Evolutionary conservation across 768 basidiomycete genomes (phyloP), one percentile per base, ranked within the genome.

Genomic region (Naganishia randhawae): DNA sequence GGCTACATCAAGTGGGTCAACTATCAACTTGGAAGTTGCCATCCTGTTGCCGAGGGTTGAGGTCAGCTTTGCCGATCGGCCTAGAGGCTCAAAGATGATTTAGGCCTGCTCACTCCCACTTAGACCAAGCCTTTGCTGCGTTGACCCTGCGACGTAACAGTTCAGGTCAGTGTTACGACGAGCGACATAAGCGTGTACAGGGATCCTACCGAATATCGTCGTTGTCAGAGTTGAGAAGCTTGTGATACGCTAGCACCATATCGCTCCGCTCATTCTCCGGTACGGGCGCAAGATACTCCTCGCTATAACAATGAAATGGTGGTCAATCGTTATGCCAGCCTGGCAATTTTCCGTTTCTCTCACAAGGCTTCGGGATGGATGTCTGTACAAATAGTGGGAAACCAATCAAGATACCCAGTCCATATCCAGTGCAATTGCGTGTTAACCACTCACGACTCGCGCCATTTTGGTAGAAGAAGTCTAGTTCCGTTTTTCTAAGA

Each of bases 401-500:
- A 19, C 2, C 27, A 19, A 41, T 41, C 6, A 48, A 22, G 6
- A 48, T 48, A 7, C 19, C 42, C 11, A 22, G 7, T 48, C 6
- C 7, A 2, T 31, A 9, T 31, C 27, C 13, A 11, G 25, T n/a
- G 35, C n/a, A 50, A 33, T 42, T 39, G 29, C 31, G 27, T n/a
- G 13, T 7, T 31, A 37, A 4, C 27, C 11, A 69, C 72, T 63
- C 53, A 73, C 73, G 63, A 50, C 67, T 69, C 13, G 90, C 81
- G 16, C 91, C 91, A 2, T 89, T 85, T 82, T 93, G 92, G 80
- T 94, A 96, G 83, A 96, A 95, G 83, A 93, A 97, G 22, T 85
- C 84, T 45, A 96, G 84, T 80, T 97, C 93, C 73, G 87, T 83
- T 82, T 86, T 88, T 29, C 91, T 84, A 22, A 96, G 83, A 25